A percentile compares a stretch with the other conserved stretches of the same genome.
phyloP scores from a whole-genome alignment of 2,329 filamentous ascomycete genomes.

The Colletotrichum lupini region DNA sequence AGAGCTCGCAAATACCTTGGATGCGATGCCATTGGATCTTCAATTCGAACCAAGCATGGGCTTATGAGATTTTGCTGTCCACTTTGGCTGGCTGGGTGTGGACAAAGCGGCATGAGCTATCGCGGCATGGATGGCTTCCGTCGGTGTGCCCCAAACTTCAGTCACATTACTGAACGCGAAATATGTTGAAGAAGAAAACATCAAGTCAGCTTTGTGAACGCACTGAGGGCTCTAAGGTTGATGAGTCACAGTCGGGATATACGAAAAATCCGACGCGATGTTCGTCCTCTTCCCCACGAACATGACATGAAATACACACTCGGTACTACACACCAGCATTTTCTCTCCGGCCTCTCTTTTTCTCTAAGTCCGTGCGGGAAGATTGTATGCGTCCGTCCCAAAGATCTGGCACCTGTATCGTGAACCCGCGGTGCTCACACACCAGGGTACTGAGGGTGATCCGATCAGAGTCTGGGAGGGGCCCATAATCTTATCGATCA shows the following conservation, averaged over 20 bases:
- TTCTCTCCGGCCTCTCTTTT: background rate
- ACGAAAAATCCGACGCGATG: no score
- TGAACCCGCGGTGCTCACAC: background rate
- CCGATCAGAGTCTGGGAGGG: background rate
- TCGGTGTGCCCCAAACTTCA: background rate
- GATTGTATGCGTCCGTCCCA: background rate
- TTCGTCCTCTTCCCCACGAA: background rate
- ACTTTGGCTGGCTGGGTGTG: background rate
- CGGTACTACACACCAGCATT: background rate
- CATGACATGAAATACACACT: background rate
- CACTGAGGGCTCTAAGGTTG: background rate
- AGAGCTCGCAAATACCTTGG: conserved; percentile 40
- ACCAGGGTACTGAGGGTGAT: background rate
- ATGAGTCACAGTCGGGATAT: no score
- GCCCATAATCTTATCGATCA: background rate
- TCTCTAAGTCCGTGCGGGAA: background rate
- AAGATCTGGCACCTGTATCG: conserved; percentile 1
- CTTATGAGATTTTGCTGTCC: background rate
- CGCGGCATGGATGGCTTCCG: background rate
- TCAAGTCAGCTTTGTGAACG: no score
- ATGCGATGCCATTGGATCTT: conserved; percentile 39
- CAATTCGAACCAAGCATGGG: conserved; percentile 11
- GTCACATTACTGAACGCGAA: background rate
- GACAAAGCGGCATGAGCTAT: background rate
- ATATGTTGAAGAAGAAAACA: background rate